Evolutionary conservation across 2,329 filamentous ascomycete genomes (phyloP).

Genomic region (Ophiostoma quercus): DNA sequence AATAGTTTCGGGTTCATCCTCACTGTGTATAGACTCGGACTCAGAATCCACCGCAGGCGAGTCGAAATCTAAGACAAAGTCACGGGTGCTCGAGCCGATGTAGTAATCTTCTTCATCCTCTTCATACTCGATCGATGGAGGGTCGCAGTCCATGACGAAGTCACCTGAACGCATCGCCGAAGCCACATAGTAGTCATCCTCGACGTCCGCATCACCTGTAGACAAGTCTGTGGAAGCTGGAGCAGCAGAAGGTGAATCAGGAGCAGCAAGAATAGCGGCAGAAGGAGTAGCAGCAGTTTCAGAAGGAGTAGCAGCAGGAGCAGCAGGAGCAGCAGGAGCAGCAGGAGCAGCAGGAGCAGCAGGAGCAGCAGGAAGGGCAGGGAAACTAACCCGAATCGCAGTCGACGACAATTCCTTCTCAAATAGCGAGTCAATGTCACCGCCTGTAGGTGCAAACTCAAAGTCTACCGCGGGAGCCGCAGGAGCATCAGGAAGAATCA

Average conservation of each 20-base stretch:
- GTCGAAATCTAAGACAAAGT: background rate
- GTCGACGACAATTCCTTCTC: background rate
- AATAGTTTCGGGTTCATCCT: background rate
- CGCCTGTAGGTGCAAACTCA: background rate
- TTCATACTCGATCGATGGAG: background rate
- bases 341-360: no score
- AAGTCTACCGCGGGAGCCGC: background rate
- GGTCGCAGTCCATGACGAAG: background rate
- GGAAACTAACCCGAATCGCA: background rate
- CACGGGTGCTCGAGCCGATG: background rate
- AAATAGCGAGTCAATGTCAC: background rate
- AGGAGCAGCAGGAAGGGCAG: no score
- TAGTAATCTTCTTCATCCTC: background rate
- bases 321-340: no score
- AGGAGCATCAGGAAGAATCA: background rate
- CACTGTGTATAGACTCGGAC: background rate
- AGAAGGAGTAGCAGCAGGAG: no score
- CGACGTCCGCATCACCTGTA: background rate
- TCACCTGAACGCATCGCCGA: background rate
- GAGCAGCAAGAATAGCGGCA: no score
- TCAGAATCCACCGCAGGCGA: background rate
- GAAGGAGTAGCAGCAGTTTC: no score
- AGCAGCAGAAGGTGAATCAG: background rate
- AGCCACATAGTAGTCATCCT: background rate
- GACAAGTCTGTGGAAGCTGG: background rate